Evolutionary conservation across 2,329 filamentous ascomycete species (phyloP).

Genomic region (Whalleya microplaca): DNA sequence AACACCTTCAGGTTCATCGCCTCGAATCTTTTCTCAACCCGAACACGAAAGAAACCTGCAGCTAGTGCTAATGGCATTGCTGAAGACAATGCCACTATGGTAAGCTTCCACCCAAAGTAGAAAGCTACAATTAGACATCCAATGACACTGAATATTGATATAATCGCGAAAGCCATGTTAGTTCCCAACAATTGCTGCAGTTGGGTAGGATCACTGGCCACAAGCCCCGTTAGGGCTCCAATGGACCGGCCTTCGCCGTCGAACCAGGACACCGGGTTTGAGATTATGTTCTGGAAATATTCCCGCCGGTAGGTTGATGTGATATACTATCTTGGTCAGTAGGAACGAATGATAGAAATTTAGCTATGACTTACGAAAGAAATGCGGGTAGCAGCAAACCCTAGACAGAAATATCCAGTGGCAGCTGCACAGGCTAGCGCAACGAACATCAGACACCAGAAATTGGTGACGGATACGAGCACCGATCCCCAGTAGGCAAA

Average conservation of each 20-base stretch:
- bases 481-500: constrained; percentile 32
- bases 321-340: constrained; percentile 40
- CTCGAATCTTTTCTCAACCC: constrained; percentile 36
- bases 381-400: constrained; percentile 49
- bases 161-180: constrained; percentile 65
- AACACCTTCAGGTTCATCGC: constrained; percentile 67
- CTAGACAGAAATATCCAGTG: constrained; percentile 57
- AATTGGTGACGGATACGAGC: constrained; percentile 44
- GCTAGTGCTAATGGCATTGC: constrained; percentile 54
- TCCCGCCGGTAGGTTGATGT: constrained; percentile 60
- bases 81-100: constrained; percentile 67
- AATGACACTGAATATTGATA: constrained; percentile 66
- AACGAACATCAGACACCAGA: constrained; percentile 70
- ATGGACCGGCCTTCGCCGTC: constrained; percentile 62
- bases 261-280: constrained; percentile 62
- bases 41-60: constrained; percentile 45
- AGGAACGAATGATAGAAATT: not conserved
- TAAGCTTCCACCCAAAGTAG: constrained; percentile 76
- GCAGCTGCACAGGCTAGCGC: constrained; percentile 58
- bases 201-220: constrained; percentile 59
- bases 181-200: constrained; percentile 65
- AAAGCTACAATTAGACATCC: constrained; percentile 71
- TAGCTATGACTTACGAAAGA: constrained; percentile 40
- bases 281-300: constrained; percentile 62
- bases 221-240: constrained; percentile 60